Base-by-base conservation (phyloP, 257 asterid genomes). In the Lavandula angustifolia region DNA sequence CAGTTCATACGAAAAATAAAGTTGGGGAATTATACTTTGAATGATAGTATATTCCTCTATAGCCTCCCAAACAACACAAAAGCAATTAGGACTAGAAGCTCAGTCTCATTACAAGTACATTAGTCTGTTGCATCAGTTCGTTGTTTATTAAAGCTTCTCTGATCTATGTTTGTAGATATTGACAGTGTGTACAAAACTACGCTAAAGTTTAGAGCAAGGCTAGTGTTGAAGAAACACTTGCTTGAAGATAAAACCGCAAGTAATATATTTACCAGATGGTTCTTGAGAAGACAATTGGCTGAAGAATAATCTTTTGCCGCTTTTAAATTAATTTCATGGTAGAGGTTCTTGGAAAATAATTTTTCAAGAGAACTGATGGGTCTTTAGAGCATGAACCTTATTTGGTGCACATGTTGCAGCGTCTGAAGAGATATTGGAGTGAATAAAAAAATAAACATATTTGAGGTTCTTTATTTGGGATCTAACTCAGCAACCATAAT, bases 1-100 rank as follows among this genome's bases (percentile, higher is more conserved):
- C 73, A 64, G 64, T 79, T 76, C 74, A 50, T 34, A 46, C 55
- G 16, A 64, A 60, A 22, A 22, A 48, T 46, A 12, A 42, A 47
- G 29, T 12, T 48, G 16, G 27, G 44, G 56, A 31, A 54, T 4
- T 14, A 38, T 32, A 29, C 42, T 48, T n/a, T 32, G 37, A 32
- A 44, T 61, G 50, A 47, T 14, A 5, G 7, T 16, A 11, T 12
- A 37, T 12, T 14, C 52, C 34, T 62, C 27, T 43, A 32, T 40
- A 40, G 50, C 66, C 55, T 35, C 50, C 8, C 34, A 57, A 41
- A 37, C 52, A 64, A 52, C 53, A 32, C 40, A 8, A 9, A 59
- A 73, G 54, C 64, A 59, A 22, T 22, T 22, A 22, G 27, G 27
- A 22, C 27, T 22, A 22, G 27, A 22, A 22, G 27, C 27, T 22